Conservation (phyloP, 805 yeast genomes). For the Kluyveromyces nonfermentans region DNA sequence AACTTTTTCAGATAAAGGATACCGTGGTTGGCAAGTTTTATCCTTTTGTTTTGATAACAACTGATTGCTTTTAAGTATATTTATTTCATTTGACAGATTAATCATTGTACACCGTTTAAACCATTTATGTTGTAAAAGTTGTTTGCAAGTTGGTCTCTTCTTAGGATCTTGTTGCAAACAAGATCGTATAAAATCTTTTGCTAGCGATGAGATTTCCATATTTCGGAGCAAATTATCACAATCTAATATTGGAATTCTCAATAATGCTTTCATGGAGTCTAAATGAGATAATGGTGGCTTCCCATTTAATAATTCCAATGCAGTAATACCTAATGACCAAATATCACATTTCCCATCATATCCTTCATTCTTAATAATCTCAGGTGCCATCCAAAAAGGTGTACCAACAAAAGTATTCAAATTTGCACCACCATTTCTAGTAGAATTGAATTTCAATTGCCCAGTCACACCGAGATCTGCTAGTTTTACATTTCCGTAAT, state of each 20-base stretch:
- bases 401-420: constrained; percentile 80
- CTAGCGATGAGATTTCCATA: constrained; percentile 1
- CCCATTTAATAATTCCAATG: constrained; percentile 77
- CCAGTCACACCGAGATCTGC: constrained; percentile 95
- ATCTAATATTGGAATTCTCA: constrained; percentile 29
- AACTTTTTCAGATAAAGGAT: constrained; percentile 26
- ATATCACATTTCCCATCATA: constrained; percentile 85
- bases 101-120: constrained; percentile 24
- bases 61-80: constrained; percentile 22
- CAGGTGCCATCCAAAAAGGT: constrained; percentile 99
- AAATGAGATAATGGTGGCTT: constrained; percentile 66
- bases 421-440: constrained; percentile 32
- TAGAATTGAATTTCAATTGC: constrained; percentile 58
- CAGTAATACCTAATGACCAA: constrained; percentile 93
- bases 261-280: constrained; percentile 70
- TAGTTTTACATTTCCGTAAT: constrained; percentile 59
- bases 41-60: constrained; percentile 18
- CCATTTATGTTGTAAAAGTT: constrained; percentile 44
- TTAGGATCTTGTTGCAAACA: constrained; percentile 64
- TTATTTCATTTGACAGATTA: constrained; percentile 34
- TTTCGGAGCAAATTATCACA: not conserved
- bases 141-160: constrained; percentile 51
- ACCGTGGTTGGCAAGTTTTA: constrained; percentile 30
- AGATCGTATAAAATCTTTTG: constrained; percentile 41
- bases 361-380: constrained; percentile 59